Percentiles rank a stretch among this genome's conserved stretches.
Conservation (phyloP, 2,329 filamentous ascomycete species). For the Juglanconis oblonga region DNA sequence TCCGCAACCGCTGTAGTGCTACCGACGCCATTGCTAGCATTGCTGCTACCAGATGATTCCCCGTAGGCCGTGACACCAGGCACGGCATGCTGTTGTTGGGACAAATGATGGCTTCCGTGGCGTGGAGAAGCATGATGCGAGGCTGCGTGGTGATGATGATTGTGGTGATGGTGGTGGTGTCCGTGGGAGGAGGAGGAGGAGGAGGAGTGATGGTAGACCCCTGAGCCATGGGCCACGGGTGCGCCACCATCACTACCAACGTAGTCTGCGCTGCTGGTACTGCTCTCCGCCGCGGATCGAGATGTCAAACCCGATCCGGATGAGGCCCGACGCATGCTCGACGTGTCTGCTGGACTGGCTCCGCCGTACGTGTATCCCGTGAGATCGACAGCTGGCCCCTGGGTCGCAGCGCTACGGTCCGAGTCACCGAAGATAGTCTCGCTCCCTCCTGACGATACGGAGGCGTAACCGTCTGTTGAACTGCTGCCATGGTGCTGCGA, state of each 20-base stretch:
- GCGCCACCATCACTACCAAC: slow-evolving; percentile 5
- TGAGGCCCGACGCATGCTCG: slow-evolving; percentile 14
- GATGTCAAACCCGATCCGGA: slow-evolving; percentile 13
- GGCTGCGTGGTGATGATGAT: slow-evolving; percentile 3
- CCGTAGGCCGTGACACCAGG: slow-evolving; percentile 15
- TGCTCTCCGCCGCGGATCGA: slow-evolving; percentile 11
- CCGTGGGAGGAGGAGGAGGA: background rate
- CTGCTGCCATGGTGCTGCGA: slow-evolving; percentile 18
- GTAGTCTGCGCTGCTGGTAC: slow-evolving; percentile 8
- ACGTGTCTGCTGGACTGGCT: slow-evolving; percentile 18
- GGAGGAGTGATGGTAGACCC: background rate
- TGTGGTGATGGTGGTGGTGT: slow-evolving; percentile 3
- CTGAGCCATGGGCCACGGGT: background rate
- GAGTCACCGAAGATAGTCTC: slow-evolving; percentile 27
- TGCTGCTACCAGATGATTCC: slow-evolving; percentile 12
- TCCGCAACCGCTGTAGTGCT: slow-evolving; percentile 8
- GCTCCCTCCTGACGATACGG: slow-evolving; percentile 10
- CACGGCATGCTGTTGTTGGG: slow-evolving; percentile 12
- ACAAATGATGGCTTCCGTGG: slow-evolving; percentile 8
- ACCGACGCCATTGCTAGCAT: slow-evolving; percentile 7
- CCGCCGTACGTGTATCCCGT: slow-evolving; percentile 24
- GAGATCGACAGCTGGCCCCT: slow-evolving; percentile 26
- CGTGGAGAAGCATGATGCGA: slow-evolving; percentile 10
- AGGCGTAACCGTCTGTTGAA: slow-evolving; percentile 10
- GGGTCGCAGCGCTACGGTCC: slow-evolving; percentile 24